Evolutionary conservation across 2,329 filamentous ascomycete species (phyloP), one percentile per base, ranked within the genome.

Genomic region (Acrodontium crateriforme): DNA sequence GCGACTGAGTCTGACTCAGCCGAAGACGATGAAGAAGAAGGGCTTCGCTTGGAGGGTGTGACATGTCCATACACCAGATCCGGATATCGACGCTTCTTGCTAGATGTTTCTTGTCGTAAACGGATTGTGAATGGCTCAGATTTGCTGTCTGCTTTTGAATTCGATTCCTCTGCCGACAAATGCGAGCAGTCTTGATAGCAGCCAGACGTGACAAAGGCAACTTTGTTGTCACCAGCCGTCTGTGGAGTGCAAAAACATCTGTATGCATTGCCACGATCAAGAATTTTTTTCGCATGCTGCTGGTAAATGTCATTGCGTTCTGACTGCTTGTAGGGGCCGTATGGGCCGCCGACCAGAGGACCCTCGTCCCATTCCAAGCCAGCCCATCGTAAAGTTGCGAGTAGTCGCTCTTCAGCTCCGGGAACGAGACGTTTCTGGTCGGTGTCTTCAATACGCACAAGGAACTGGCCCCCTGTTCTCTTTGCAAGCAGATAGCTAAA

Each of bases 321-420:
- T 1, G 89, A 95, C 71, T 91, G 83, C 60, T 71, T 71, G 54
- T 93, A 98, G 1, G 89, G 83, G 2, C 84, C 84, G 47, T 78
- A 79, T 0, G 74, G 71, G 1, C 89, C 87, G 18, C 78, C 81
- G 20, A 82, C 66, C 44, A 79, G 70, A 3, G 89, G 89, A 3
- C 85, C 85, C 71, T 98, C 91, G 54, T 94, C 85, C 87, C 87
- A 98, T 29, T 77, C 61, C 17, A 98, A 59, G 1, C 85, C 84
- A 11, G 84, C 79, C 89, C 89, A 98, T 57, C 67, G 65, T 29
- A 98, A 56, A 49, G 95, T 87, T 33, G 78, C 61, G 39, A 78
- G 79, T 3, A 98, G 58, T 30, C 74, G 69, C 35, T 75, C 54
- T 51, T 94, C 84, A 1, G 89, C 84, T 47, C 78, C 84, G 1